Evolutionary conservation across 257 asterid species (phyloP).

Genomic region (Ajuga chamaepitys): DNA sequence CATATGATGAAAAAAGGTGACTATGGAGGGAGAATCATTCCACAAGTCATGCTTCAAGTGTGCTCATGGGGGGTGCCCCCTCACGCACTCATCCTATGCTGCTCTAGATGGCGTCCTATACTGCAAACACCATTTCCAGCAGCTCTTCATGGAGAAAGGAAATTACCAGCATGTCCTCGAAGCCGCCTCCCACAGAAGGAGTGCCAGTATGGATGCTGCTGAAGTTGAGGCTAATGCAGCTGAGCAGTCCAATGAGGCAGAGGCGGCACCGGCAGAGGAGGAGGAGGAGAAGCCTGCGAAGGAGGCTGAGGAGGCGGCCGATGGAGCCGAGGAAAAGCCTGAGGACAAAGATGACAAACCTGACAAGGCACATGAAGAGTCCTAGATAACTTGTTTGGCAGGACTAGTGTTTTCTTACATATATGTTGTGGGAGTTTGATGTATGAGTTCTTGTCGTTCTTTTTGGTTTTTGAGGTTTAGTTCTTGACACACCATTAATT

Average conservation of each 20-base stretch:
- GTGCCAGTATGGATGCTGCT: conserved; percentile 15
- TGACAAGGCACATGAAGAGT: conserved; percentile 24
- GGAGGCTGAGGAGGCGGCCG: background rate
- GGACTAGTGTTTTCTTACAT: background rate
- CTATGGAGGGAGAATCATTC: conserved; percentile 61
- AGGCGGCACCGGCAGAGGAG: background rate
- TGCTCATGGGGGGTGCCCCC: conserved; percentile 60
- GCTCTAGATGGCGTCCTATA: conserved; percentile 49
- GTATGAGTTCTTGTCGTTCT: background rate
- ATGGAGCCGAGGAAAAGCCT: background rate
- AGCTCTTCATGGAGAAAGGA: conserved; percentile 68
- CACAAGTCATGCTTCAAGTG: conserved; percentile 66
- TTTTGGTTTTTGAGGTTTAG: conserved; percentile 1
- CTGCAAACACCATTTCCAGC: conserved; percentile 63
- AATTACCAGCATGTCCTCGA: conserved; percentile 53
- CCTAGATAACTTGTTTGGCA: conserved; percentile 1
- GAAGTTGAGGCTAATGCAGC: conserved; percentile 6
- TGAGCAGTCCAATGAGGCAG: background rate
- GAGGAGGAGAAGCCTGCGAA: background rate
- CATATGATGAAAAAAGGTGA: conserved; percentile 33
- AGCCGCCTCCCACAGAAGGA: conserved; percentile 36
- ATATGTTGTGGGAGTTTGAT: background rate
- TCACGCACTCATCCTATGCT: conserved; percentile 56
- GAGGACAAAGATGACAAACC: background rate
- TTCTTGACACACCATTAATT: background rate